Evolutionary conservation across 2,329 filamentous ascomycete species (phyloP).

Genomic region (Pseudonectria buxi): DNA sequence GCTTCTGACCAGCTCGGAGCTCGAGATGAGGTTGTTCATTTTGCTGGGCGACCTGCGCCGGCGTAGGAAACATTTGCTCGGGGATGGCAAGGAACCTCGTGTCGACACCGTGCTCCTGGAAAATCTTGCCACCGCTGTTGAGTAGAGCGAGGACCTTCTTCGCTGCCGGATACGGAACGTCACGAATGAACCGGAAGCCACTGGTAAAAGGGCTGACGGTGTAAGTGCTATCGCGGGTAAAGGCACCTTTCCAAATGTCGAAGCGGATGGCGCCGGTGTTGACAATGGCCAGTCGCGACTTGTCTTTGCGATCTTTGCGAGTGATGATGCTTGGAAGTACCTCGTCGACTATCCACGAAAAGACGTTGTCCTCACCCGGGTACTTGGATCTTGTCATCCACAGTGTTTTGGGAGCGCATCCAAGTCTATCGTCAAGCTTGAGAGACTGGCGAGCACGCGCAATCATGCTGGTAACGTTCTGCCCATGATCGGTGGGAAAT

Average conservation of each 20-base stretch:
- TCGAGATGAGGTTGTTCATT: conserved; percentile 24
- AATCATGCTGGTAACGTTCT: conserved; percentile 65
- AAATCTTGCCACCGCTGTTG: conserved; percentile 48
- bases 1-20: conserved; percentile 18
- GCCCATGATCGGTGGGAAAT: conserved; percentile 71
- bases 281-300: conserved; percentile 64
- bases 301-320: conserved; percentile 50
- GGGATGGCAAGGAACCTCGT: conserved; percentile 44
- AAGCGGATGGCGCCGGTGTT: conserved; percentile 93
- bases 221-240: conserved; percentile 81
- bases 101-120: conserved; percentile 31
- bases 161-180: conserved; percentile 74
- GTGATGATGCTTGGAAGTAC: conserved; percentile 64
- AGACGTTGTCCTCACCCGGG: conserved; percentile 67
- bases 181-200: conserved; percentile 66
- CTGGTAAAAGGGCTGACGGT: conserved; percentile 85
- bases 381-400: conserved; percentile 80
- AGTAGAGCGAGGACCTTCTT: conserved; percentile 57
- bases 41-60: conserved; percentile 6
- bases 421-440: conserved; percentile 64
- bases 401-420: conserved; percentile 74
- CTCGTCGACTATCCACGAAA: conserved; percentile 68
- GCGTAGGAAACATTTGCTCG: conserved; percentile 30
- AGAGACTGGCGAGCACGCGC: conserved; percentile 61
- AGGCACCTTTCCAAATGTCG: conserved; percentile 87